These are phyloP conservation scores for Niveomyces coronatus DNA, from an alignment of 2,329 filamentous ascomycete genomes.

Conservation along the genomic window DNA sequence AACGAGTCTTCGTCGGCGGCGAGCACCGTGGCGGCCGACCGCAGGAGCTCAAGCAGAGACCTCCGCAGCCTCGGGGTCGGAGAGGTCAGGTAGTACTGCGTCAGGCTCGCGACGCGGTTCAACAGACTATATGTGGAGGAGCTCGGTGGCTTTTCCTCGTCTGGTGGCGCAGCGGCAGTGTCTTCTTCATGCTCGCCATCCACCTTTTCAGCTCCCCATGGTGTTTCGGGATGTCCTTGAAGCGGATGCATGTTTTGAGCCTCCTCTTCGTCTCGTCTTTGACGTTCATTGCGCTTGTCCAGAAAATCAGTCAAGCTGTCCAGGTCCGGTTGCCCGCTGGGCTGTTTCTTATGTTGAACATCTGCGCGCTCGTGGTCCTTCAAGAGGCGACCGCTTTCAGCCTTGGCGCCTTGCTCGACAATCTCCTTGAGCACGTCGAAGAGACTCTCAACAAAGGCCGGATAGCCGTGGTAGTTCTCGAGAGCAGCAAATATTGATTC, in stretches of 20 bases:
- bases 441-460: conserved; percentile 70
- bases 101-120: conserved; percentile 68
- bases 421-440: conserved; percentile 77
- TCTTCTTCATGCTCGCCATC: conserved; percentile 21
- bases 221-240: conserved; percentile 22
- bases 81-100: conserved; percentile 84
- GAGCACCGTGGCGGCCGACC: conserved; percentile 61
- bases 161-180: conserved; percentile 18
- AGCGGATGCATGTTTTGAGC: conserved; percentile 19
- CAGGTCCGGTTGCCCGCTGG: conserved; percentile 25
- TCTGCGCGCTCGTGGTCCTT: conserved; percentile 26
- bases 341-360: conserved; percentile 33
- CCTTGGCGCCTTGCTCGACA: conserved; percentile 68
- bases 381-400: conserved; percentile 34
- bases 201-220: conserved; percentile 28
- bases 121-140: conserved; percentile 75
- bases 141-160: conserved; percentile 44
- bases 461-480: conserved; percentile 93
- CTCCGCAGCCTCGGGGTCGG: conserved; percentile 69
- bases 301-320: conserved; percentile 46
- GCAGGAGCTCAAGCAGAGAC: conserved; percentile 67
- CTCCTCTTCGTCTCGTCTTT: conserved; percentile 27
- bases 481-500: conserved; percentile 84
- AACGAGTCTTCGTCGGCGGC: conserved; percentile 72
- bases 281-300: conserved; percentile 39